Evolutionary conservation across 495 filamentous ascomycete species (phyloP), one percentile per base, ranked within the genome.

Genomic region (Daldinia childiae): DNA sequence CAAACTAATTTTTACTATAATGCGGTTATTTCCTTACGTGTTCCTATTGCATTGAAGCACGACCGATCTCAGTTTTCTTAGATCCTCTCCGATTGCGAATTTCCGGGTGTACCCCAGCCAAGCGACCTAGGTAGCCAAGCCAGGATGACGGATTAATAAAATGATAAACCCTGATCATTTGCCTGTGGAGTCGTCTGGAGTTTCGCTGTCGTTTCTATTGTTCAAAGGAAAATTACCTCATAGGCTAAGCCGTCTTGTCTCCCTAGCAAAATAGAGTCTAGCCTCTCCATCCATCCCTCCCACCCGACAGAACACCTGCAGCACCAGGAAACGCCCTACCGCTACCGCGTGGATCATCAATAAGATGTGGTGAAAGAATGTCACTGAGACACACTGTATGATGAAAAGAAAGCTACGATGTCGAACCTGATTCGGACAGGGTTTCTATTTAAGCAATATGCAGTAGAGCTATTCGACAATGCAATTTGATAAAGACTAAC

Each of bases 201-300:
- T 74, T 74, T 77, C 72, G 74, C 72, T 74, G 68, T 73, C 62
- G 71, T 75, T 77, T 77, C 75, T 59, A 71, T 77, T 77, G 66
- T 75, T 69, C 66, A 15, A 75, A 61, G 58, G 56, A 62, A 70
- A 58, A 38, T 60, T 64, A 69, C 51, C 74, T 75, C 66, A 77
- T 77, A 75, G 72, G 74, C 63, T 76, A 68, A 66, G 58, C 72
- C 66, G 54, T 72, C 62, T 64, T 66, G 69, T 77, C 60, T 69
- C 69, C 62, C 58, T 68, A 58, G 56, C 56, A 68, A 29, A 71
- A 71, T 61, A 57, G 43, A 73, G 59, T 61, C 72, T 75, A 73
- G 72, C 72, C 69, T 72, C 68, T 73, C 75, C 60, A 64, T 66
- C 58, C 59, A 58, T 69, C 58, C 57, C 30, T 69, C 58, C 62